Percentiles rank a stretch among this genome's conserved stretches.
These are phyloP conservation scores for Capillidium rhysosporum DNA, from an alignment of 371 early-diverging fungal species.

Conservation along the genomic window DNA sequence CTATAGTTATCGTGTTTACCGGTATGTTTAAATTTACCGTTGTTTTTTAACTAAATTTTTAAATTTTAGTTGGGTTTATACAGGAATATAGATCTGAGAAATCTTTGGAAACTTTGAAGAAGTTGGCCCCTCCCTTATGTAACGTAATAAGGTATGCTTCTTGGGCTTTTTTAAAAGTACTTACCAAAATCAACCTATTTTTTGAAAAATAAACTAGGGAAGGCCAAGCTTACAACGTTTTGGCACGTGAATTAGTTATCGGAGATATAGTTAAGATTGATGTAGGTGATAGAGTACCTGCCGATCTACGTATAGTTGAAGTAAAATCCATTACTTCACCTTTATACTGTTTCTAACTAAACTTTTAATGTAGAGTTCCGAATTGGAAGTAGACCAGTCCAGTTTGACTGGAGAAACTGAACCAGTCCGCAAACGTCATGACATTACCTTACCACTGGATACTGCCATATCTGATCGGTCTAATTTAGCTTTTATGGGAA, in stretches of 20 bases:
- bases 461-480: conserved; percentile 48
- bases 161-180: background rate
- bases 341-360: background rate
- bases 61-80: conserved; percentile 63
- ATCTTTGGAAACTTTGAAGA: conserved; percentile 65
- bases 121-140: conserved; percentile 69
- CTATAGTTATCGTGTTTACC: conserved; percentile 69
- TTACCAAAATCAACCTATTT: background rate
- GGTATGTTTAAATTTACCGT: conserved; percentile 20
- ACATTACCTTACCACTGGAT: conserved; percentile 28
- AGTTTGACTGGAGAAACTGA: conserved; percentile 78
- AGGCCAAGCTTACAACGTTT: conserved; percentile 26
- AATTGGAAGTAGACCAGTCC: conserved; percentile 70
- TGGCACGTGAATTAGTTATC: conserved; percentile 58
- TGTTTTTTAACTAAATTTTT: background rate
- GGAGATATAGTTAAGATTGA: conserved; percentile 66
- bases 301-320: conserved; percentile 50
- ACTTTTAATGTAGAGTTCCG: conserved; percentile 25
- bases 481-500: conserved; percentile 81
- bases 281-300: conserved; percentile 78
- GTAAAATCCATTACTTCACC: conserved; percentile 16
- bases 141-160: conserved; percentile 42
- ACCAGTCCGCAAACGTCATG: conserved; percentile 41
- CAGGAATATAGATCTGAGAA: conserved; percentile 80
- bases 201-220: conserved; percentile 18